phyloP scores from a whole-genome alignment of 495 filamentous ascomycete species.

The Penicillium waksmanii region DNA sequence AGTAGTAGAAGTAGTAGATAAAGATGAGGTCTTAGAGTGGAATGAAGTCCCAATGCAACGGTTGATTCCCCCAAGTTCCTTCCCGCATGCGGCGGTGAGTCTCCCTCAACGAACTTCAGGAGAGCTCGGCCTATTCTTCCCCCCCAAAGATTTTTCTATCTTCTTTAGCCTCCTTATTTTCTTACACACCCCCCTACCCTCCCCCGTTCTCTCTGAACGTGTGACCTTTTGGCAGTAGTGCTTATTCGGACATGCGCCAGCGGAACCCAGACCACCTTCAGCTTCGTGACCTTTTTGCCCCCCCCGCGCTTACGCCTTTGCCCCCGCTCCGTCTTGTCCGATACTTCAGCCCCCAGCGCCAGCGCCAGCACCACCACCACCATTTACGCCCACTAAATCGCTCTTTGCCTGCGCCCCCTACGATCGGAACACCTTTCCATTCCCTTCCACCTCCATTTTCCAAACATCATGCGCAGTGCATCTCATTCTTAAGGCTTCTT shows the following conservation, averaged over 20 bases:
- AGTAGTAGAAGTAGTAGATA: not conserved
- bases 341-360: not conserved
- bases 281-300: conserved; percentile 15
- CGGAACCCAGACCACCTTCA: conserved; percentile 13
- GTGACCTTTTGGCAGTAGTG: not conserved
- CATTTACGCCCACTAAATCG: not conserved
- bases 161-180: not conserved
- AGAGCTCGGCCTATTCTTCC: not conserved
- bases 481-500: conserved; percentile 15
- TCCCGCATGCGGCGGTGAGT: not conserved
- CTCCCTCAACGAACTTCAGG: not conserved
- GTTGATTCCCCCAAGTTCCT: conserved; percentile 9
- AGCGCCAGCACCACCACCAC: not conserved
- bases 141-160: not conserved
- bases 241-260: conserved; percentile 21
- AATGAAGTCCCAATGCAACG: not conserved
- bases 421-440: not conserved
- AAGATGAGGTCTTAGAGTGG: not conserved
- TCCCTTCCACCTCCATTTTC: not conserved
- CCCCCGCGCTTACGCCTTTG: conserved; percentile 22
- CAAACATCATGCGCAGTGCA: conserved; percentile 25
- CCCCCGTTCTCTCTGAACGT: not conserved
- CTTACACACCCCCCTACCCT: not conserved
- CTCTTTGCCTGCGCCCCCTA: not conserved
- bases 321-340: conserved; percentile 6